Conservation (phyloP, 768 basidiomycete genomes). For the Crassisporium funariophilum region DNA sequence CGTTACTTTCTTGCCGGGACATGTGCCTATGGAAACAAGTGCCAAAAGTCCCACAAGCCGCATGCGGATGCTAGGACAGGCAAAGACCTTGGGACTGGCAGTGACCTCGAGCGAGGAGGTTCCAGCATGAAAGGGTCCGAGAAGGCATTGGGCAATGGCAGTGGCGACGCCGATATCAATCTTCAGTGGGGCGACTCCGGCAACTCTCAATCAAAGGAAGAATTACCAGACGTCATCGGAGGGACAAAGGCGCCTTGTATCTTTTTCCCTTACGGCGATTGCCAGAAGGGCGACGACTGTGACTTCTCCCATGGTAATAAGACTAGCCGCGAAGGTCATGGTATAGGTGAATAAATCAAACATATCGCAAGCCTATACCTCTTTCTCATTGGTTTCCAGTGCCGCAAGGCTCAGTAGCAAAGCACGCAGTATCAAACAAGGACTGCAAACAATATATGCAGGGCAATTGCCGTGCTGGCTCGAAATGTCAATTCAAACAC, state of each 20-base stretch:
- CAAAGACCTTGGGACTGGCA: no score
- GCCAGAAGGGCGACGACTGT: slow-evolving; percentile 18
- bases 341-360: no score
- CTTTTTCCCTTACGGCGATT: slow-evolving; percentile 16
- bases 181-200: no score
- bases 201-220: no score
- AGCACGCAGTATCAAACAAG: not conserved
- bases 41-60: slow-evolving; percentile 12
- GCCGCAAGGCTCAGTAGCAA: not conserved
- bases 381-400: no score
- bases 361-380: no score
- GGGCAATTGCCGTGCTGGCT: slow-evolving; percentile 1
- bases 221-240: not conserved
- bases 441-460: slow-evolving; percentile 1
- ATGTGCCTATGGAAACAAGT: slow-evolving; percentile 27
- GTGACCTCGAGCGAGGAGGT: no score
- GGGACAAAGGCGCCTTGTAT: slow-evolving; percentile 9
- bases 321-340: not conserved
- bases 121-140: no score
- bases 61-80: not conserved
- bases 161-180: no score
- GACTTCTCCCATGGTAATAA: slow-evolving; percentile 17
- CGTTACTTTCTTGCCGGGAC: slow-evolving; percentile 23
- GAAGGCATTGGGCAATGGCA: no score
- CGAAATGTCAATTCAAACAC: not conserved